phyloP scores from a whole-genome alignment of 2,329 filamentous ascomycete species.

The Penicillium sp. region DNA sequence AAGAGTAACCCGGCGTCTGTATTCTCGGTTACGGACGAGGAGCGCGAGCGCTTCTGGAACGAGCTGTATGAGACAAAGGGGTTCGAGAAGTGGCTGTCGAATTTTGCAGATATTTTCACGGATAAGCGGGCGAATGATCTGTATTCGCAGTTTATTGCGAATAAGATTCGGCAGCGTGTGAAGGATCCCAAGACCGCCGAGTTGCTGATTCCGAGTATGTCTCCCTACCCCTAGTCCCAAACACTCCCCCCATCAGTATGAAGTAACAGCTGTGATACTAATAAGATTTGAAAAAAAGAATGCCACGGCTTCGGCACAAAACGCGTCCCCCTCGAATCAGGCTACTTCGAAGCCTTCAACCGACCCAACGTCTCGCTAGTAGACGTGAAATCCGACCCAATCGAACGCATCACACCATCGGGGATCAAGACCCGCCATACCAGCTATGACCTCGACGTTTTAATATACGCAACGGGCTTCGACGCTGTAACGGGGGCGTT shows the following conservation, averaged over 20 bases:
- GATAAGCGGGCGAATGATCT: constrained; percentile 57
- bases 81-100: constrained; percentile 60
- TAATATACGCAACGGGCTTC: constrained; percentile 16
- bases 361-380: constrained; percentile 53
- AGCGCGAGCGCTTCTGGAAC: constrained; percentile 58
- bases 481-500: constrained; percentile 29
- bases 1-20: constrained; percentile 61
- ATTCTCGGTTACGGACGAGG: constrained; percentile 58
- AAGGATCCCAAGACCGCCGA: constrained; percentile 55
- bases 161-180: constrained; percentile 57
- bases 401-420: constrained; percentile 44
- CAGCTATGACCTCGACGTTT: constrained; percentile 3
- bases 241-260: too few relatives aligned
- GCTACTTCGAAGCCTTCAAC: constrained; percentile 58
- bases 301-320: constrained; percentile 62
- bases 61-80: constrained; percentile 57
- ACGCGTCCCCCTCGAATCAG: constrained; percentile 53
- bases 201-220: constrained; percentile 54
- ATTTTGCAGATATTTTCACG: constrained; percentile 59
- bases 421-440: constrained; percentile 47
- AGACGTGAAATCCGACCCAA: constrained; percentile 49
- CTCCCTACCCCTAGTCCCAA: too few relatives aligned
- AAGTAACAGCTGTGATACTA: neutral
- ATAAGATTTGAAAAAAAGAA: constrained; percentile 11
- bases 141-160: constrained; percentile 61